A percentile compares a stretch with the other conserved stretches of the same genome.
Conservation (phyloP, 1,284 basidiomycete species). For the Erythrobasidium hasegawianum region DNA sequence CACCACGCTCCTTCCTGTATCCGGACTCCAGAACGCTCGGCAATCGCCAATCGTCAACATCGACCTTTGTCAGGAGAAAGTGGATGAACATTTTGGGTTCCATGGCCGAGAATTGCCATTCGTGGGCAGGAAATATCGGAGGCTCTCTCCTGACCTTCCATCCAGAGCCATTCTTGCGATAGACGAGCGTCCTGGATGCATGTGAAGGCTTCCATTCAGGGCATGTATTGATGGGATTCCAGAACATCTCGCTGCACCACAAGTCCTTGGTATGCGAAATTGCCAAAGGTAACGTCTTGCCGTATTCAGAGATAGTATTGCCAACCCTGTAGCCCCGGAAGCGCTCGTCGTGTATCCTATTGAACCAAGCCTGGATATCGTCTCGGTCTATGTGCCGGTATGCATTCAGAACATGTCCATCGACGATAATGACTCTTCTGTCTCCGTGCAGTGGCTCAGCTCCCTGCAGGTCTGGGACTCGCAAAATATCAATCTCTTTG, state of each 20-base stretch:
- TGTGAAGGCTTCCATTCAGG: not conserved
- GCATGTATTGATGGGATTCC: constrained; percentile 1
- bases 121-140: not conserved
- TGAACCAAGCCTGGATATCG: not conserved
- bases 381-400: not conserved
- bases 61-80: constrained; percentile 2
- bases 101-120: not conserved
- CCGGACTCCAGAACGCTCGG: not conserved
- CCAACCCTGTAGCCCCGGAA: not conserved
- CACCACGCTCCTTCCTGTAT: not conserved
- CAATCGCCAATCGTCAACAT: not conserved
- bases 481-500: not conserved
- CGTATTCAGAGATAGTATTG: not conserved
- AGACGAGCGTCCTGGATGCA: not conserved
- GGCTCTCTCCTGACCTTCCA: constrained; percentile 1
- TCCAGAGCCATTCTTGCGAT: not conserved
- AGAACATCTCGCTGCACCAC: constrained; percentile 1
- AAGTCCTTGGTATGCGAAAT: not conserved
- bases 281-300: not conserved
- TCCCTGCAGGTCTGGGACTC: not conserved
- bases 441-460: not conserved
- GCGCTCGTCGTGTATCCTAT: not conserved
- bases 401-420: not conserved
- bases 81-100: not conserved
- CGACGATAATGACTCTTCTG: not conserved